These are phyloP conservation scores for Leccinum imitatum DNA, from an alignment of 768 basidiomycete species.

Conservation along the genomic window DNA sequence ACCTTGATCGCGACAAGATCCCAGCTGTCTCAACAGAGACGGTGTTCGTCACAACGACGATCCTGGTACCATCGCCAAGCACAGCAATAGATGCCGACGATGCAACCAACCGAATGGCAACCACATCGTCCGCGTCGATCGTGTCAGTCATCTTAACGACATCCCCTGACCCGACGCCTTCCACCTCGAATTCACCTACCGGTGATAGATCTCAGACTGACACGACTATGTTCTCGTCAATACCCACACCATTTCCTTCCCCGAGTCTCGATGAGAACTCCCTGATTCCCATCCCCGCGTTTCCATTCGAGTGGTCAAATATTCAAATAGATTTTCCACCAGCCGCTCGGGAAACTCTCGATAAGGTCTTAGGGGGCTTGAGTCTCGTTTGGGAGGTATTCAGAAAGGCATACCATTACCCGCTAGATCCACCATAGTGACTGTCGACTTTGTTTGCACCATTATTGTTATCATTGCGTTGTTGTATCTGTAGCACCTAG, in stretches of 20 bases:
- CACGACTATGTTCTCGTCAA: conserved; percentile 8
- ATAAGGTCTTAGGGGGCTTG: conserved; percentile 29
- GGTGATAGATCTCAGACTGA: conserved; percentile 16
- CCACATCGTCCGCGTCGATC: conserved; percentile 3
- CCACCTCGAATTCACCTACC: conserved; percentile 4
- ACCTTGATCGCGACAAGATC: conserved; percentile 7
- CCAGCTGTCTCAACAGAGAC: conserved; percentile 20
- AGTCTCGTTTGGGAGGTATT: conserved; percentile 31
- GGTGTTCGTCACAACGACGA: conserved; percentile 32
- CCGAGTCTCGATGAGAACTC: conserved; percentile 18
- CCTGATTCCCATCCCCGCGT: conserved; percentile 15
- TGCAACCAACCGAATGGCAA: conserved; percentile 6
- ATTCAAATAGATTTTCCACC: conserved; percentile 29
- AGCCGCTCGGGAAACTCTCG: conserved; percentile 20
- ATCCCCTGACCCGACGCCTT: conserved; percentile 6
- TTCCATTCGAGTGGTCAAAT: conserved; percentile 31
- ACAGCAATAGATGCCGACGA: not conserved
- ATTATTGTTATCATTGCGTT: conserved; percentile 5
- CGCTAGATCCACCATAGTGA: conserved; percentile 34
- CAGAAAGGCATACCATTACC: conserved; percentile 35
- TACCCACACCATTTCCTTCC: conserved; percentile 16
- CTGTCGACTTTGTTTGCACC: conserved; percentile 2
- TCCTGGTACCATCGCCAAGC: conserved; percentile 16
- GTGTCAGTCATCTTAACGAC: conserved; percentile 10
- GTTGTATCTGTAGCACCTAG: conserved; percentile 16